Evolutionary conservation across 2,329 filamentous ascomycete genomes (phyloP), one percentile per base, ranked within the genome.

Genomic region (Aspergillus costaricaensis): DNA sequence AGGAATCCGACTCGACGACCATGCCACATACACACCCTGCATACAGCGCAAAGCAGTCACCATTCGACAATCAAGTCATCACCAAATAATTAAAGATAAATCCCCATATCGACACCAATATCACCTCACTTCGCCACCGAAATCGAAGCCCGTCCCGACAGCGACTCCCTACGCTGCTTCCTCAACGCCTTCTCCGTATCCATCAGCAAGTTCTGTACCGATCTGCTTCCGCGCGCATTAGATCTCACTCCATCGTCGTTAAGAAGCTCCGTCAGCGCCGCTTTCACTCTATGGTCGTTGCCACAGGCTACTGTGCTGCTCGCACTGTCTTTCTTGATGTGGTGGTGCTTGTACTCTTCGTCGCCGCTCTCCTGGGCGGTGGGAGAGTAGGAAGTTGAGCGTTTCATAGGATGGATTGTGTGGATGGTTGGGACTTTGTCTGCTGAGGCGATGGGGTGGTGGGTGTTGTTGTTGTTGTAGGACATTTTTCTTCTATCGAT

Each of bases 191-290:
- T 82, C 68, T 87, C 85, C 19, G 85, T 86, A 66, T 86, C 83
- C 81, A 88, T 82, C 25, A 88, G 76, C 14, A 84, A 77, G 19
- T 81, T 79, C 71, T 87, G 85, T 36, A 87, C 83, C 82, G 83
- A 87, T 61, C 80, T 84, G 51, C 85, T 83, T 69, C 85, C 82
- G 1, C 78, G 76, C 27, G 75, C 73, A 61, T 86, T 82, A 49
- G 71, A 74, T 44, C 84, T 82, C 15, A 86, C 83, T 39, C 80
- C 75, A 23, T 84, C 81, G 73, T 83, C 86, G 74, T 87, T 88
- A 67, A 88, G 80, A 14, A 88, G 80, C 71, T 86, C 85, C 5
- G 85, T 88, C 66, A 88, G 70, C 2, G 84, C 82, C 32, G 84
- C 80, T 76, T 88, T 88, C 76, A 87, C 58, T 60, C 63, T 61